These are phyloP conservation scores for Moricandia arvensis DNA, from an alignment of 345 rosid genomes.

Conservation along the genomic window DNA sequence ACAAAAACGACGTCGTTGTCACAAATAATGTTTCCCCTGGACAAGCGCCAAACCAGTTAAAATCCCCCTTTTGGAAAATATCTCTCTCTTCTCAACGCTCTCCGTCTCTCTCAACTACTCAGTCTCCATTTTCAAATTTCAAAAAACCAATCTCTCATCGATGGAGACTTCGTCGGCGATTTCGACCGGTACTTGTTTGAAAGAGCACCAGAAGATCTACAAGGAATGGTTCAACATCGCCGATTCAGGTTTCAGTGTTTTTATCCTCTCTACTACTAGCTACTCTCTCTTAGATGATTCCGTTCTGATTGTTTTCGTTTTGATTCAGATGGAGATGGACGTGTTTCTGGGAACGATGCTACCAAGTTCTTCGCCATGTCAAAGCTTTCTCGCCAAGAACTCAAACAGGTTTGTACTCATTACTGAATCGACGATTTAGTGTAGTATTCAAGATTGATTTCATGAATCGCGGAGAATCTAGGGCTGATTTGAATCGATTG, in stretches of 20 bases:
- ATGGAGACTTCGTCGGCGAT: slow-evolving; percentile 52
- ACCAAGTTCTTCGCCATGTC: slow-evolving; percentile 78
- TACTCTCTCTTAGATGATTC: neutral
- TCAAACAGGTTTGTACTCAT: slow-evolving; percentile 60
- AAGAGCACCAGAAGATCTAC: slow-evolving; percentile 72
- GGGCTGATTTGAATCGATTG: neutral
- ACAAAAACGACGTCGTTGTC: neutral
- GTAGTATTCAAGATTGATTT: neutral
- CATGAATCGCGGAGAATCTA: neutral
- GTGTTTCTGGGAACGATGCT: slow-evolving; percentile 77
- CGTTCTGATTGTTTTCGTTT: neutral
- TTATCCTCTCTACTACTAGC: neutral
- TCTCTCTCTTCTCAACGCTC: neutral
- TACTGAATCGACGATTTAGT: neutral
- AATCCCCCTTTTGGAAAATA: slow-evolving; percentile 12
- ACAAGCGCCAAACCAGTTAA: slow-evolving; percentile 40
- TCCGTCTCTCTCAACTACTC: neutral
- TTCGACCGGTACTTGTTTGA: slow-evolving; percentile 46
- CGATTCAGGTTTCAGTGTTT: slow-evolving; percentile 61
- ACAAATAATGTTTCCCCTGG: neutral
- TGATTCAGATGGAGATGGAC: slow-evolving; percentile 71
- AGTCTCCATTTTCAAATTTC: slow-evolving; percentile 29
- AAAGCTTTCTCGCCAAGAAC: slow-evolving; percentile 83
- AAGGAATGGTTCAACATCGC: slow-evolving; percentile 75
- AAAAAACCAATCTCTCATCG: slow-evolving; percentile 23